Conservation (phyloP, 2,329 filamentous ascomycete genomes). For the Fusarium staphyleae region DNA sequence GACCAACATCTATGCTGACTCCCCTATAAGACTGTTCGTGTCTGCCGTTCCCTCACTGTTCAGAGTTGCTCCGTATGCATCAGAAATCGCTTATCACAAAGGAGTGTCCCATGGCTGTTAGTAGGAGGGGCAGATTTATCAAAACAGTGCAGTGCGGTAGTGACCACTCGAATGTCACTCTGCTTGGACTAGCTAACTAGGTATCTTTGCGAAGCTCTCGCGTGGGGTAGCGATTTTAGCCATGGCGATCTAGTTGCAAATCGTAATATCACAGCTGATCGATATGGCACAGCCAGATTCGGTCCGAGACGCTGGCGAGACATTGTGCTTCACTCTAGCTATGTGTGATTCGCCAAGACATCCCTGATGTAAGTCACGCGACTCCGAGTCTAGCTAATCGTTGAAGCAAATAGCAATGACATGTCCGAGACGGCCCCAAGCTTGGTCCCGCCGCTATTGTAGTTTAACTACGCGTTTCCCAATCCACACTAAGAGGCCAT, state of each 20-base stretch:
- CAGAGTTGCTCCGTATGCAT: too few relatives aligned
- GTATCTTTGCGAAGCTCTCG: neutral
- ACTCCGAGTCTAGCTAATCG: constrained; percentile 1
- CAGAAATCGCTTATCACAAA: too few relatives aligned
- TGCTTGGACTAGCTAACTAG: neutral
- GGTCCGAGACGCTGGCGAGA: constrained; percentile 1
- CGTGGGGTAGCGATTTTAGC: neutral
- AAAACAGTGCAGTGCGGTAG: too few relatives aligned
- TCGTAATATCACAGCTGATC: constrained; percentile 12
- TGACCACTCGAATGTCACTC: too few relatives aligned
- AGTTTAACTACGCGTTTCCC: neutral
- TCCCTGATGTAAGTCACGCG: neutral
- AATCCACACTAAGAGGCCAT: neutral
- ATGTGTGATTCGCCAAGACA: constrained; percentile 13
- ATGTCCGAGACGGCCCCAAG: constrained; percentile 4
- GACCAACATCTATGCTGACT: too few relatives aligned
- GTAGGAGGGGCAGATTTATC: too few relatives aligned
- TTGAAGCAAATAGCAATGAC: constrained; percentile 25
- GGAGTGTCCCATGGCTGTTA: too few relatives aligned
- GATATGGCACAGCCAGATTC: neutral
- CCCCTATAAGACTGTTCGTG: too few relatives aligned
- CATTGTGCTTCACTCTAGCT: constrained; percentile 1
- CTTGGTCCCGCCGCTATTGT: constrained; percentile 2
- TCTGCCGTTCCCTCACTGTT: too few relatives aligned
- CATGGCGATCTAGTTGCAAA: neutral